Evolutionary conservation across 495 filamentous ascomycete species (phyloP).

Genomic region (Neurospora africana): DNA sequence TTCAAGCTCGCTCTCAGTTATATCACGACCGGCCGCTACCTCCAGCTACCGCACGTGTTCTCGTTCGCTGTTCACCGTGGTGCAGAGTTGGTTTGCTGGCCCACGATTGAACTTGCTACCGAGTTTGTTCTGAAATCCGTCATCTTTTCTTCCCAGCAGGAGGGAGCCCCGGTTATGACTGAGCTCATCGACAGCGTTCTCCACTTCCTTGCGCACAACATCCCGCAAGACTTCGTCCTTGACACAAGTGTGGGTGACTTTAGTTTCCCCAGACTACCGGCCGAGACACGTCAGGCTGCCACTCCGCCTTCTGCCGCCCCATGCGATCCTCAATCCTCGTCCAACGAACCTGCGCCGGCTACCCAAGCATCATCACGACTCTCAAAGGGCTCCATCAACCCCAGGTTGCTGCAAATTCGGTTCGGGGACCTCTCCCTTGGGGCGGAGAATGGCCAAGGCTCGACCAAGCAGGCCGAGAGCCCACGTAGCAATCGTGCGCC

Average conservation of each 20-base stretch:
- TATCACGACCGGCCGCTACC: constrained; percentile 39
- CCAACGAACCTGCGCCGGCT: constrained; percentile 9
- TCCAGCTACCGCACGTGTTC: constrained; percentile 35
- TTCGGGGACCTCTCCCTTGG: constrained; percentile 49
- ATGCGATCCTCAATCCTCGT: not conserved
- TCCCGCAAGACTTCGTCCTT: constrained; percentile 39
- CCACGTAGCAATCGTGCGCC: constrained; percentile 1
- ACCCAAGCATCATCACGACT: constrained; percentile 30
- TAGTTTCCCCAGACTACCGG: constrained; percentile 27
- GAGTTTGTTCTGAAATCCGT: constrained; percentile 22
- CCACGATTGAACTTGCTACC: constrained; percentile 41
- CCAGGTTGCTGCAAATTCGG: constrained; percentile 44
- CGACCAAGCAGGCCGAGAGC: not conserved
- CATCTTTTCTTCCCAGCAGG: constrained; percentile 15
- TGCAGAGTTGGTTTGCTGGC: constrained; percentile 37
- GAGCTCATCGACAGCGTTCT: constrained; percentile 28
- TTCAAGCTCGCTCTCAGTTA: constrained; percentile 42
- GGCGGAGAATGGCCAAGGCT: not conserved
- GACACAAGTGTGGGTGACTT: constrained; percentile 30
- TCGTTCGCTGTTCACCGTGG: constrained; percentile 37
- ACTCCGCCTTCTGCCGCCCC: not conserved
- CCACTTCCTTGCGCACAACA: constrained; percentile 34
- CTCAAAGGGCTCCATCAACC: not conserved
- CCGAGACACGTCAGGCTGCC: not conserved
- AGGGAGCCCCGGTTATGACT: constrained; percentile 1